These are phyloP conservation scores for Candida broadrunensis DNA, from an alignment of 805 yeast species.

Conservation along the genomic window DNA sequence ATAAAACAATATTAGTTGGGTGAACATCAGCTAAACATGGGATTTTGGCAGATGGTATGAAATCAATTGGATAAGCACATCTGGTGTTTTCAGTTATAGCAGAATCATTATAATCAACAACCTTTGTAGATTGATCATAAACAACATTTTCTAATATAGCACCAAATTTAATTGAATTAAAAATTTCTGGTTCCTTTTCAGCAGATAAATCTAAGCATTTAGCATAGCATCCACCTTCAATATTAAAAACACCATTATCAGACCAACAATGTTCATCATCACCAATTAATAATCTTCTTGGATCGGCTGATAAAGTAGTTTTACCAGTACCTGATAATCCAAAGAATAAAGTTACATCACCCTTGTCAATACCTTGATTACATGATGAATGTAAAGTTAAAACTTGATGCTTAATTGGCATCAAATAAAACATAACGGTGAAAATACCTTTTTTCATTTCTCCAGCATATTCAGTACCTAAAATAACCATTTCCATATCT, in stretches of 20 bases:
- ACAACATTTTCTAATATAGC: constrained; percentile 91
- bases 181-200: constrained; percentile 97
- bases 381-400: constrained; percentile 94
- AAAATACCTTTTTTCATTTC: constrained; percentile 99
- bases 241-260: constrained; percentile 96
- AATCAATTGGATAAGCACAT: constrained; percentile 98
- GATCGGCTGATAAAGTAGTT: constrained; percentile 96
- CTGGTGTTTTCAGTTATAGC: constrained; percentile 94
- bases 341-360: constrained; percentile 92
- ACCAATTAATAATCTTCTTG: constrained; percentile 89
- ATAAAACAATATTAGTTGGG: constrained; percentile 86
- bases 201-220: constrained; percentile 86
- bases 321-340: constrained; percentile 98
- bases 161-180: constrained; percentile 91
- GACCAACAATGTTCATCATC: constrained; percentile 99
- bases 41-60: constrained; percentile 91
- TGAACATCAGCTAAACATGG: constrained; percentile 90
- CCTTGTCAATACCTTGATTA: constrained; percentile 77
- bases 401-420: constrained; percentile 91
- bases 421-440: constrained; percentile 97
- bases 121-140: constrained; percentile 74
- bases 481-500: constrained; percentile 97
- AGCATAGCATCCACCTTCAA: constrained; percentile 99
- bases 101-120: constrained; percentile 80
- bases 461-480: constrained; percentile 99